Percentiles rank a stretch among this genome's conserved stretches.
Conservation (phyloP, 208 protist genomes). For the Wallacemonas sp. region DNA sequence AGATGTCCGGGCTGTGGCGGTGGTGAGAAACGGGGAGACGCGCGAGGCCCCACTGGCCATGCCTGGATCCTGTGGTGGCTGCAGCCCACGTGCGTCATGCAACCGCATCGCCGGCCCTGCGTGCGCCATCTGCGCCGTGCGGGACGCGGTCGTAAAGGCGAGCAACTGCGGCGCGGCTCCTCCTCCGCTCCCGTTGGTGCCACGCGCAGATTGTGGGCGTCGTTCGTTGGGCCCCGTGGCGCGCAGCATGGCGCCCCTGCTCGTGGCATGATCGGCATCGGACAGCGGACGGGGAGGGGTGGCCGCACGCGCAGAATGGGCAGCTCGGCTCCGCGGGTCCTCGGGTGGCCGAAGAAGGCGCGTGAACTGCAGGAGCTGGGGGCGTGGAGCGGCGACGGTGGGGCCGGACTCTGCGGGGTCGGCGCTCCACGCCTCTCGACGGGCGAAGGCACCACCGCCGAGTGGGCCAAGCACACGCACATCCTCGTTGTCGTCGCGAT, state of each 20-base stretch:
- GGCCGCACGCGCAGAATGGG: conserved; percentile 13
- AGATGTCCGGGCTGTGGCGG: conserved; percentile 4
- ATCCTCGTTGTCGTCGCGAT: neutral
- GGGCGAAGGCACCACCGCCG: neutral
- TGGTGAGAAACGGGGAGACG: conserved; percentile 17
- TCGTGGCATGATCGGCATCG: neutral
- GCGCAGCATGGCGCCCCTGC: neutral
- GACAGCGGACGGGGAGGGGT: neutral
- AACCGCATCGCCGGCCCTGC: neutral
- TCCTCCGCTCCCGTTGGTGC: neutral
- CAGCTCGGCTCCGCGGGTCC: conserved; percentile 19
- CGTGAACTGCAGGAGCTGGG: conserved; percentile 35
- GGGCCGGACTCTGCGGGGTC: neutral
- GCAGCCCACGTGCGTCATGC: conserved; percentile 1
- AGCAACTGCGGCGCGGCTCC: conserved; percentile 1
- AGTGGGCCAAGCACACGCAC: neutral
- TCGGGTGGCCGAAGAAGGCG: conserved; percentile 37
- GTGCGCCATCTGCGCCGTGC: neutral
- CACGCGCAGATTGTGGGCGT: conserved; percentile 2
- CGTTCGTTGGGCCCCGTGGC: neutral
- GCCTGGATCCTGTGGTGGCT: neutral
- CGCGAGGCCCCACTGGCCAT: neutral
- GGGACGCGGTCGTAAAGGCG: neutral
- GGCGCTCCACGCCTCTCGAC: conserved; percentile 1
- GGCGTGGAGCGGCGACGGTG: neutral